A percentile compares a stretch with the other conserved stretches of the same genome.
Evolutionary conservation across 2,329 filamentous ascomycete genomes (phyloP).

Genomic region (Penicillium thymicola): DNA sequence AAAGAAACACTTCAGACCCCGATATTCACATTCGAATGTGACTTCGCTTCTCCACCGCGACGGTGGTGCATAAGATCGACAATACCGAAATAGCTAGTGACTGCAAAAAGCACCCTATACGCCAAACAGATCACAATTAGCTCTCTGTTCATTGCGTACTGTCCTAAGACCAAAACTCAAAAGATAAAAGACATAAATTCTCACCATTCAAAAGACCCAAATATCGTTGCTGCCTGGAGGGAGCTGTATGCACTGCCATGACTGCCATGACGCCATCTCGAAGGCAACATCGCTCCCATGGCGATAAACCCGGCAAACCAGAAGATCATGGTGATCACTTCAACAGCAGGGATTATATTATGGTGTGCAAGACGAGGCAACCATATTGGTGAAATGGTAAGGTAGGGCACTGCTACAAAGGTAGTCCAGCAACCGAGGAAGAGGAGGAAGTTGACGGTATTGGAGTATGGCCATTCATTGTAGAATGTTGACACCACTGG

Average conservation of each 20-base stretch:
- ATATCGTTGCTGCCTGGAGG: conserved; percentile 52
- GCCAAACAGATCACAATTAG: background rate
- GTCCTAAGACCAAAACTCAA: background rate
- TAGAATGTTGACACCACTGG: conserved; percentile 56
- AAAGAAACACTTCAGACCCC: conserved; percentile 11
- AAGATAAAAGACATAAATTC: conserved; percentile 1
- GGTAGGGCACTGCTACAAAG: conserved; percentile 64
- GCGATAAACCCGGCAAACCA: conserved; percentile 88
- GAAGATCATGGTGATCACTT: conserved; percentile 74
- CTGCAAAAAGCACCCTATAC: conserved; percentile 44
- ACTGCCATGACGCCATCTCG: conserved; percentile 45
- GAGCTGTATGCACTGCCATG: conserved; percentile 56
- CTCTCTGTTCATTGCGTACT: background rate
- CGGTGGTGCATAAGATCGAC: conserved; percentile 47
- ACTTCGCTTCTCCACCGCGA: conserved; percentile 23
- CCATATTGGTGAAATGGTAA: conserved; percentile 65
- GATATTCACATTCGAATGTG: conserved; percentile 24
- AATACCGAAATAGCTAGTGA: conserved; percentile 49
- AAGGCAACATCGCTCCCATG: conserved; percentile 62
- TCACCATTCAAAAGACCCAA: conserved; percentile 50
- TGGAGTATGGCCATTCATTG: conserved; percentile 49
- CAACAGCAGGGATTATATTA: conserved; percentile 63
- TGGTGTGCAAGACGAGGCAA: conserved; percentile 60
- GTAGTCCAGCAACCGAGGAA: conserved; percentile 76
- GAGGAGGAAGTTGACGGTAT: conserved; percentile 70